These are phyloP conservation scores for Tetrapisispora taiwanensis DNA, from an alignment of 805 yeast genomes.

Conservation along the genomic window DNA sequence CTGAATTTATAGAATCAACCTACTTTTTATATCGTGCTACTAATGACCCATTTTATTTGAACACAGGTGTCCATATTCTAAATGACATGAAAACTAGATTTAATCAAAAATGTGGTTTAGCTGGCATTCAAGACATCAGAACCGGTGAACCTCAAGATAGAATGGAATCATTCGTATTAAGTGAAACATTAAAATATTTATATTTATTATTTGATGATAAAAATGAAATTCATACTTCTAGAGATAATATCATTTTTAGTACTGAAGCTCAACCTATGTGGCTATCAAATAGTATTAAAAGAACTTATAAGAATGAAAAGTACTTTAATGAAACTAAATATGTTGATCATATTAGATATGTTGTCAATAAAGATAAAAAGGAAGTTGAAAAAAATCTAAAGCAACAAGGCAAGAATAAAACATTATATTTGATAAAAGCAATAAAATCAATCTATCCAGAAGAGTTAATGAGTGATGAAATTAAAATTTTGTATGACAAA, in stretches of 20 bases:
- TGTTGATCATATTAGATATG: conserved; percentile 9
- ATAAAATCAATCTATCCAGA: background rate
- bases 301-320: conserved; percentile 18
- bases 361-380: conserved; percentile 4
- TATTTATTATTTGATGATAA: conserved; percentile 67
- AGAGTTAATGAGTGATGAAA: background rate
- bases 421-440: background rate
- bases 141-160: conserved; percentile 58
- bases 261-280: conserved; percentile 93
- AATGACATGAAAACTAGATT: conserved; percentile 43
- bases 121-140: conserved; percentile 61
- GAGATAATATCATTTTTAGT: conserved; percentile 44
- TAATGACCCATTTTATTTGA: conserved; percentile 69
- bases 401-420: background rate
- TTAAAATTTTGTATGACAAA: background rate
- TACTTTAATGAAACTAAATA: conserved; percentile 14
- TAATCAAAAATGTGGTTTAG: conserved; percentile 65
- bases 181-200: conserved; percentile 79
- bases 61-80: conserved; percentile 60
- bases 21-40: conserved; percentile 79
- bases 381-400: background rate
- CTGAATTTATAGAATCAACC: conserved; percentile 85
- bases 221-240: conserved; percentile 41
- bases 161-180: conserved; percentile 84
- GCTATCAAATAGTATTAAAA: conserved; percentile 36